Evolutionary conservation across 2,329 filamentous ascomycete genomes (phyloP), one percentile per base, ranked within the genome.

Genomic region (Harringtonia lauricola): DNA sequence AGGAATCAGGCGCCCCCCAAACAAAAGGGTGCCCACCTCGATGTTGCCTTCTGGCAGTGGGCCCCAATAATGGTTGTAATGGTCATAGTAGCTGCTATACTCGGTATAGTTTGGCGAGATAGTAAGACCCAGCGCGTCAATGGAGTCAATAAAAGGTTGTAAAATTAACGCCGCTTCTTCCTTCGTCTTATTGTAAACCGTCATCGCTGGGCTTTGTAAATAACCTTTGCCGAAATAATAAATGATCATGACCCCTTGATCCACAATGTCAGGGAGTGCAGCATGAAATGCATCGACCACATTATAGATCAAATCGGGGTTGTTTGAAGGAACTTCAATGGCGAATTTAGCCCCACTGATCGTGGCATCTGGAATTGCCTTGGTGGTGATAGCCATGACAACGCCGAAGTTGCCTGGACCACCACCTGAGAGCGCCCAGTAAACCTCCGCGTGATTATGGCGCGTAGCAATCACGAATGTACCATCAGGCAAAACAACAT

Each of bases 371-470:
- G 39, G 36, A n/a, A 41, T 36, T 12, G 42, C 28, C 30, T 39
- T 41, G 38, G 41, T 74, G 49, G 29, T 70, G 62, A 46, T 66
- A 8, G 59, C 55, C 7, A 73, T 57, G 8, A 76, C 67, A 8
- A 77, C 61, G 3, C 63, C 74, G 47, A 69, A 78, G 3, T 64
- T 70, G 3, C 69, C 68, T 2, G 66, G 68, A 2, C 74, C 72
- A 9, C 73, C 71, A 8, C 72, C 71, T 39, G 61, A 60, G 2
- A 76, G 57, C 8, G 73, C 74, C 73, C 72, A 79, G 57, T 72
- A 77, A 1, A 79, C 60, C 42, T 78, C 73, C 0, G 60, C 37
- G 47, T 76, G 68, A 18, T 61, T 45, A 39, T 56, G 60, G 5
- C 56, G 50, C 30, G 55, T 62, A 6, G 61, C 62, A 0, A 50